Evolutionary conservation across 345 rosid species (phyloP).

Genomic region (Eucalyptus virginea): DNA sequence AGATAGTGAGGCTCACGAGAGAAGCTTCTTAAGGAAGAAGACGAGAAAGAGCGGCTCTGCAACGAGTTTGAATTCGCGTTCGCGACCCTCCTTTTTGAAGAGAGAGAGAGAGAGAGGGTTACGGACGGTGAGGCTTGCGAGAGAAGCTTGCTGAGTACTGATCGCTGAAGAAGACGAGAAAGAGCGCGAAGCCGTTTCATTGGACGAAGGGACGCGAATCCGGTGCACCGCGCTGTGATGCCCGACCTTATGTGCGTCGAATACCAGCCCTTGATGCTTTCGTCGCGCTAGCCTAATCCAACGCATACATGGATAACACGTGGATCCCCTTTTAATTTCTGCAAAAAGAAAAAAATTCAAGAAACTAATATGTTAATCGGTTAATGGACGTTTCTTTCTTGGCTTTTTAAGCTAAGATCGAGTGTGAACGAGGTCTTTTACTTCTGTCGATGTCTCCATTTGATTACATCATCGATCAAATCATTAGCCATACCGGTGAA

Average conservation of each 20-base stretch:
- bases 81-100: neutral
- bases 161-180: neutral
- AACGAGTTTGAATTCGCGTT: neutral
- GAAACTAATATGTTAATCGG: neutral
- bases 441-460: neutral
- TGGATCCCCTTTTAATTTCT: neutral
- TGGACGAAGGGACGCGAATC: neutral
- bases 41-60: neutral
- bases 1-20: neutral
- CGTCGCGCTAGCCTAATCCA: neutral
- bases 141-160: neutral
- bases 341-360: no score
- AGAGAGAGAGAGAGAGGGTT: neutral
- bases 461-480: neutral
- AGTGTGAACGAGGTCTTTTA: neutral
- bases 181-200: neutral
- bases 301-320: neutral
- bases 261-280: neutral
- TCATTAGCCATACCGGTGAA: neutral
- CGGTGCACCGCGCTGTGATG: neutral
- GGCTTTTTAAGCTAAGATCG: neutral
- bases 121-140: neutral
- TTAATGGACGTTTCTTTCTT: neutral
- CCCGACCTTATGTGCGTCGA: fast-evolving
- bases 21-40: neutral